Evolutionary conservation across 2,329 filamentous ascomycete species (phyloP).

Genomic region (Colletotrichum simmondsii): DNA sequence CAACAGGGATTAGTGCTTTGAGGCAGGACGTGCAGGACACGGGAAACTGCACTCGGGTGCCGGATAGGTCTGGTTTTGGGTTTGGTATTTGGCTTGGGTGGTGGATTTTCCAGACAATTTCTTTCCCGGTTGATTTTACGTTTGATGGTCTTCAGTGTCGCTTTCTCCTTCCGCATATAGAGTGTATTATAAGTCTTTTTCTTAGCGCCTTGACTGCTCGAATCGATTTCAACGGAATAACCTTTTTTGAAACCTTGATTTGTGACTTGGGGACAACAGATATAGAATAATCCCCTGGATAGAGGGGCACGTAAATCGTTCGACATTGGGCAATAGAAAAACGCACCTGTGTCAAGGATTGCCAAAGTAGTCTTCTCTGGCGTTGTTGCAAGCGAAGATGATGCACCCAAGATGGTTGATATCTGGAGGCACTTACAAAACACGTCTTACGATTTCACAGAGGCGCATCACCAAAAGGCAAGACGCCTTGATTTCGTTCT

Average conservation of each 20-base stretch:
- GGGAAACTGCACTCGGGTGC: not conserved
- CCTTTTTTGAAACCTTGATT: too few species aligned
- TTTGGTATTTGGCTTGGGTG: not conserved
- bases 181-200: not conserved
- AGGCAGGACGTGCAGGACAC: not conserved
- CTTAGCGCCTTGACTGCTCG: not conserved
- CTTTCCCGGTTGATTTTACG: not conserved
- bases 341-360: not conserved
- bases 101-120: too few species aligned
- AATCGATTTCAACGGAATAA: too few species aligned
- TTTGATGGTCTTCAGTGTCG: not conserved
- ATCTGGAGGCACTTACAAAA: not conserved
- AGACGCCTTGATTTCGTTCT: not conserved
- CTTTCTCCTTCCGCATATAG: not conserved
- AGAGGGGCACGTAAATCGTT: too few species aligned
- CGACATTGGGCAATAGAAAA: not conserved
- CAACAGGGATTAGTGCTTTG: not conserved
- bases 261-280: too few species aligned
- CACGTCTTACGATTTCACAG: not conserved
- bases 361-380: not conserved
- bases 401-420: not conserved
- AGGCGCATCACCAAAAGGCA: not conserved
- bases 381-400: too few species aligned
- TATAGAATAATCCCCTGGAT: too few species aligned
- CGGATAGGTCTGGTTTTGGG: not conserved